Base-by-base conservation (phyloP, 2,329 filamentous ascomycete genomes). In the Endoconidiophora polonica region DNA sequence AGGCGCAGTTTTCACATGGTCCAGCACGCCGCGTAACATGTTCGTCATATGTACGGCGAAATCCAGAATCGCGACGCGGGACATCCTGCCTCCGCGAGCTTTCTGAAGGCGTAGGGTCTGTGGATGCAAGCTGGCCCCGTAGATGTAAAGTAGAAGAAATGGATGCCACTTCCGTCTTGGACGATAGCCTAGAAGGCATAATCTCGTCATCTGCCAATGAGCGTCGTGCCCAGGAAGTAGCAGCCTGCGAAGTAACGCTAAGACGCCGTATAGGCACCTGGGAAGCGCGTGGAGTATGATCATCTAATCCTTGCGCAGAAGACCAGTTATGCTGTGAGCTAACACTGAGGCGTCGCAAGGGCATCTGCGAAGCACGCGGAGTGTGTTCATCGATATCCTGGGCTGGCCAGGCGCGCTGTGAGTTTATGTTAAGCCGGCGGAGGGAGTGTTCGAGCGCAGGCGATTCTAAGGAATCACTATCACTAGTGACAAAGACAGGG, bases 1-100 rank as follows among this genome's bases (percentile, higher is more conserved):
- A 70, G 52, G 78, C 77, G 60, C 79, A 83, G 61, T 81, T 83
- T 54, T 80, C 75, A 60, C 79, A 83, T 20, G 78, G 77, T 5
- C 72, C 74, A 48, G 77, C 75, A 52, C 74, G 72, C 60, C 73
- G 76, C 41, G 74, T 79, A 23, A 77, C 76, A n/a, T 73, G 73
- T 54, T 80, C 76, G 56, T 80, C 76, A 55, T 81, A 81, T 0
- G 77, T 81, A 57, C 72, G 71, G 52, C 70, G 69, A 56, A 79
- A 81, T 59, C 71, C 74, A 22, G 75, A 76, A 53, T 79, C 76
- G 52, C 71, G 69, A 33, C 72, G 68, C 57, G 38, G 64, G 62
- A 40, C 57, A 55, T 48, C 59, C 60, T 14, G 66, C 62, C 18
- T 62, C 44, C 70, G 67, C 2, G 73, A 75, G 56, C 74, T 79